Base-by-base conservation (phyloP, 495 filamentous ascomycete genomes). In the Aspergillus sparsus region DNA sequence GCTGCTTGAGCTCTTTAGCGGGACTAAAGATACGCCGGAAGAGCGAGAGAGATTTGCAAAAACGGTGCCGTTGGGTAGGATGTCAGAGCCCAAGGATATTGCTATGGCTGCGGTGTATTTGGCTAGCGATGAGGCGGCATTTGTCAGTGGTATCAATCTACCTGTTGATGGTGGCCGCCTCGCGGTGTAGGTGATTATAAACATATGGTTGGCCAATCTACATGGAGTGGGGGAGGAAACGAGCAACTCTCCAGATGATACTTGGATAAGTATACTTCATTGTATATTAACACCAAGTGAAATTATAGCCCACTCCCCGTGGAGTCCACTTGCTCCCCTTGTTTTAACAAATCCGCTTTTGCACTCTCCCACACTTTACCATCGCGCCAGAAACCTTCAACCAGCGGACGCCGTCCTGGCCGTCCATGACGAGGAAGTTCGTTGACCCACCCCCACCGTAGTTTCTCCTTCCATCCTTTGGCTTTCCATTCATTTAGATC, bases 31-130 rank as follows among this genome's bases (percentile, higher is more conserved):
- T 57, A 87, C 83, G 11, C 75, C 79, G n/a, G 85, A 87, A 68
- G 85, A 85, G 56, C 72, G 80, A 53, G 77, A 83, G 61, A 80
- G 80, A 45, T 87, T 88, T 62, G 73, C 83, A 39, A 74, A 74
- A 21, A 79, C 78, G 6, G 77, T 88, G 6, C 85, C 85, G 15
- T 16, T 54, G 34, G 51, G 51, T 8, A 34, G 51, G 15, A 54
- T 54, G 51, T 54, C 51, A 12, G 51, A 54, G 51, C 51, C 51
- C 3, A 21, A 18, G 51, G 51, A 54, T 39, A 37, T 54, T 39
- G 51, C 51, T 2, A 12, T 21, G 31, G 51, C 51, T 6, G 51
- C 51, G 15, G 51, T 54, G 31, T 54, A 54, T 39, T 18, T 54
- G 32, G 51, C 34, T 6, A 54, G 51, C 36, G 51, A 54, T 18